phyloP scores from a whole-genome alignment of 2,329 filamentous ascomycete genomes.

The Arachnomyces sp. region DNA sequence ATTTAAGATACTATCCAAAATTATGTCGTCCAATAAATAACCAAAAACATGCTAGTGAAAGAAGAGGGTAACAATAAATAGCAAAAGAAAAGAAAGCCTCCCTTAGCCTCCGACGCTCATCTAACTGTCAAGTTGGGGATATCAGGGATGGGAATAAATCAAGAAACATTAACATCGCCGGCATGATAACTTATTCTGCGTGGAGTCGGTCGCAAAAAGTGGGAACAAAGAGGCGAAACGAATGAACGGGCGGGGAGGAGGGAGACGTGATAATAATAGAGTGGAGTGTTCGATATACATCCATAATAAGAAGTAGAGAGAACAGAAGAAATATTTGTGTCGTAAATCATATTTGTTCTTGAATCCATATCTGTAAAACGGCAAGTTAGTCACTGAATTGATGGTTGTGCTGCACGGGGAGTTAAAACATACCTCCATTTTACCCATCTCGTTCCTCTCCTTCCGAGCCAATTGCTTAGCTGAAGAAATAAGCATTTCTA shows the following conservation, averaged over 20 bases:
- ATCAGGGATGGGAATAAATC: too few species aligned
- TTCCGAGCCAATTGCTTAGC: slow-evolving; percentile 62
- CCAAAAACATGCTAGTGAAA: too few species aligned
- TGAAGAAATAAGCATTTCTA: slow-evolving; percentile 74
- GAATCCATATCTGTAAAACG: slow-evolving; percentile 15
- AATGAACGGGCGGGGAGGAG: background rate
- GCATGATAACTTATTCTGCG: too few species aligned
- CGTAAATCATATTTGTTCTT: slow-evolving; percentile 8
- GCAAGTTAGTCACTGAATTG: background rate
- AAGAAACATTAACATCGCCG: too few species aligned
- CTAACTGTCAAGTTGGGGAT: too few species aligned
- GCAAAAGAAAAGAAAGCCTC: too few species aligned
- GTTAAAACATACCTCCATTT: slow-evolving; percentile 76
- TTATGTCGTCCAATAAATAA: too few species aligned
- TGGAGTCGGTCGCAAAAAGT: too few species aligned
- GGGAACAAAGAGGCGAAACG: background rate
- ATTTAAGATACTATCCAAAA: too few species aligned
- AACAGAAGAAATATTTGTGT: background rate
- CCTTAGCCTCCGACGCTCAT: too few species aligned
- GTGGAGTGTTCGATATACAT: background rate
- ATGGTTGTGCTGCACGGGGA: background rate
- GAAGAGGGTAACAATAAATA: too few species aligned
- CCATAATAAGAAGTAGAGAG: background rate
- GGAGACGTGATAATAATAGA: too few species aligned
- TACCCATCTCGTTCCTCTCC: slow-evolving; percentile 74